Evolutionary conservation across 305 asterid genomes (phyloP), one percentile per base, ranked within the genome.

Genomic region (Fraxinus xanthoxyloides): DNA sequence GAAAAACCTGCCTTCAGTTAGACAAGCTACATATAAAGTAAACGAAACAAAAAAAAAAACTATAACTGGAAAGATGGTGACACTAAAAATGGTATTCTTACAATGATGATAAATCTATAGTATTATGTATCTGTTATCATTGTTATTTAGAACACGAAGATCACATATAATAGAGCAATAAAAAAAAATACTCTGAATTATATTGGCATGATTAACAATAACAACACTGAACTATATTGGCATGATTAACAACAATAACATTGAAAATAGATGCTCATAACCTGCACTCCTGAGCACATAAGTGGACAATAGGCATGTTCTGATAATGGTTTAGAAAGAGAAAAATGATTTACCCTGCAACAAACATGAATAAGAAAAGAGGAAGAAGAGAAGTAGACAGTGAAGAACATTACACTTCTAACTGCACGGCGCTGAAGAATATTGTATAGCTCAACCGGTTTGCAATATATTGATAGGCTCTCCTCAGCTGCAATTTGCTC

Each of bases 381-480:
- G 67, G 76, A 30, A 83, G 36, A 36, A 79, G 73, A 36, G 69
- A 15, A 26, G 65, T 28, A 32, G 31, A 43, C 24, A 78, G 24
- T 61, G 65, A 81, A 77, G 79, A 80, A 81, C 26, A 72, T 80
- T 89, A 96, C 98, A 88, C 93, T 92, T 87, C 87, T 87, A 83
- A 89, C 85, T 54, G 97, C 92, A 48, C 99, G 97, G 72, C 99
- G 98, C 86, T 94, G 98, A 82, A 97, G 93, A 81, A 97, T 94
- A 87, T 97, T 97, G 88, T 97, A 97, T 72, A 94, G 83, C 54
- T 97, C 99, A 81, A 97, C 98, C 31, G 99, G 99, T 90, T 97
- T 97, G 95, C 98, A 94, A 82, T 94, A 97, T 77, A 83, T 87
- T 72, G 98, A 90, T 61, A 97, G 97, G 90, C 99, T 94, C 89